These are phyloP conservation scores for Aureoboletus auriporus DNA, from an alignment of 768 basidiomycete species.

Conservation along the genomic window DNA sequence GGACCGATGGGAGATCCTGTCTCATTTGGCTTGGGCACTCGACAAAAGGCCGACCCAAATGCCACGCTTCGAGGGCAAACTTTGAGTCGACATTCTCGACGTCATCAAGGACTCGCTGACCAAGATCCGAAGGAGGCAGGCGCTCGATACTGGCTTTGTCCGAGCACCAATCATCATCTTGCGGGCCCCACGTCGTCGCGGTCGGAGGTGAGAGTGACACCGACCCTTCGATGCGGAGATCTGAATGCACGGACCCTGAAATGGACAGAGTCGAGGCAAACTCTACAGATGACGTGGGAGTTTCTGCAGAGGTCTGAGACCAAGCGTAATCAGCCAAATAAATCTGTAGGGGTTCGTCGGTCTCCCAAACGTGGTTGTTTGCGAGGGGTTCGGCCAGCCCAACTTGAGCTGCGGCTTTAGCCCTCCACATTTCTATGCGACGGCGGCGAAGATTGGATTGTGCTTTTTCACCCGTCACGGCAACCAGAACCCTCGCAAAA, in stretches of 20 bases:
- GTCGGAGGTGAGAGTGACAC: conserved; percentile 45
- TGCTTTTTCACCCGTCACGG: not conserved
- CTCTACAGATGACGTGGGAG: conserved; percentile 40
- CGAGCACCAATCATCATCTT: conserved; percentile 39
- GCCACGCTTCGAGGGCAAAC: conserved; percentile 5
- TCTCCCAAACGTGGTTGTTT: conserved; percentile 20
- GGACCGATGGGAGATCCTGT: not conserved
- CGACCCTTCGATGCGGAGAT: conserved; percentile 50
- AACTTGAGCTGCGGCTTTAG: conserved; percentile 18
- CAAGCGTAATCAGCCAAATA: conserved; percentile 65
- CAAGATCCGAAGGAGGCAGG: conserved; percentile 57
- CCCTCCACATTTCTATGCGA: conserved; percentile 15
- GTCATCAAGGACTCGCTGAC: conserved; percentile 51
- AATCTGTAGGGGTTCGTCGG: conserved; percentile 38
- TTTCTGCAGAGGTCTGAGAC: conserved; percentile 70
- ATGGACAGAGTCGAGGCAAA: conserved; percentile 37
- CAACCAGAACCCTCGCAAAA: not conserved
- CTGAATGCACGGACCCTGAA: conserved; percentile 54
- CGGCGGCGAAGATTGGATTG: conserved; percentile 8
- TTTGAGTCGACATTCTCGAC: conserved; percentile 36
- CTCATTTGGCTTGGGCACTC: not conserved
- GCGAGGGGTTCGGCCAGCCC: conserved; percentile 14
- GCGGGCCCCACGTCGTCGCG: conserved; percentile 52
- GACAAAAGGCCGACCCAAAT: conserved; percentile 10
- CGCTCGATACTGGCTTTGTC: conserved; percentile 33